Conservation (phyloP, 352 stramenopile genomes). For the Blastocystis sp. region DNA sequence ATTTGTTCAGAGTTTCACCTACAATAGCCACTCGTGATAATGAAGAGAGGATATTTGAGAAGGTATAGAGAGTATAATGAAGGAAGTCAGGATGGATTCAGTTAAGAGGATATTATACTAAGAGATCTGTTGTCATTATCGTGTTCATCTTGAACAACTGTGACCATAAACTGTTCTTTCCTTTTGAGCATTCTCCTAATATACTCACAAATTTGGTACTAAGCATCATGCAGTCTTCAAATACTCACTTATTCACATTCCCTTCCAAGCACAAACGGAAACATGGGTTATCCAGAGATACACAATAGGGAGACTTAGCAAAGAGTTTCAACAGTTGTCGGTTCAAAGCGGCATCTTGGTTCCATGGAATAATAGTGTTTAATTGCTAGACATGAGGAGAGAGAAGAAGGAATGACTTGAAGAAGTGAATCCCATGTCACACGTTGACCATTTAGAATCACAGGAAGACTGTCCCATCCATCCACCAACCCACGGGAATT, state of each 20-base stretch:
- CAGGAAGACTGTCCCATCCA: conserved; percentile 24
- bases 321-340: conserved; percentile 47
- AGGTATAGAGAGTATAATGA: conserved; percentile 46
- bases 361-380: conserved; percentile 44
- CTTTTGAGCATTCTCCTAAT: neutral
- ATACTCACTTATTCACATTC: neutral
- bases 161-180: neutral
- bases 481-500: neutral
- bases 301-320: conserved; percentile 22
- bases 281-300: neutral
- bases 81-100: neutral
- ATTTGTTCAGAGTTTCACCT: neutral
- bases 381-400: neutral
- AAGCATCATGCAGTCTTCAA: neutral
- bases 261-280: neutral
- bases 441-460: neutral
- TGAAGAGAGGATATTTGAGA: neutral
- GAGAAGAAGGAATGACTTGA: neutral
- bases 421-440: conserved; percentile 19
- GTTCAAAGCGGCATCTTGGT: conserved; percentile 46
- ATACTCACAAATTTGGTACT: neutral
- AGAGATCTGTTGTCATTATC: neutral
- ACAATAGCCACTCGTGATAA: neutral
- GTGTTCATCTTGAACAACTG: neutral
- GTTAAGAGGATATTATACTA: conserved; percentile 54